A percentile compares a stretch with the other conserved stretches of the same genome.
phyloP scores from a whole-genome alignment of 202 grass and related monocot genomes.

The Panicum virgatum region DNA sequence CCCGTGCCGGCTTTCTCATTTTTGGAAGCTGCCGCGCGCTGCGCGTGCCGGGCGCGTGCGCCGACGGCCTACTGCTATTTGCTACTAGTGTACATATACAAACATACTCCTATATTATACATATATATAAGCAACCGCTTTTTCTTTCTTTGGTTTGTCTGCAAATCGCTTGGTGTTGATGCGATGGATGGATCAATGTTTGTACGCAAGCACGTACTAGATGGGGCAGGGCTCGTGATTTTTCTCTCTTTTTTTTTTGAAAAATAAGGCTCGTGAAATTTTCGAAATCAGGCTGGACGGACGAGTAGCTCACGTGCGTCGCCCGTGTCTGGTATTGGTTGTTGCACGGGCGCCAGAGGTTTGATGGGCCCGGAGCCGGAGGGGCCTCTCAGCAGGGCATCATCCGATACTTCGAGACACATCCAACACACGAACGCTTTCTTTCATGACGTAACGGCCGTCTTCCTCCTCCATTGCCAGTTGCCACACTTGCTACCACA shows the following conservation, averaged over 20 bases:
- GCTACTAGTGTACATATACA: conserved; percentile 37
- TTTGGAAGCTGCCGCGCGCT: conserved; percentile 45
- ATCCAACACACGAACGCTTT: neutral
- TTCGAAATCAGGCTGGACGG: conserved; percentile 21
- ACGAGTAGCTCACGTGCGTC: too few species aligned
- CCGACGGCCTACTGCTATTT: neutral
- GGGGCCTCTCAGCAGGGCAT: too few species aligned
- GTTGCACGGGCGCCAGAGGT: neutral
- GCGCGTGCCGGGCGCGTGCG: neutral
- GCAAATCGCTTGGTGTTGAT: too few species aligned
- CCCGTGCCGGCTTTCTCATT: conserved; percentile 49
- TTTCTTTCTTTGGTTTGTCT: neutral
- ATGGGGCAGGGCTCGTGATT: too few species aligned
- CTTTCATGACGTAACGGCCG: too few species aligned
- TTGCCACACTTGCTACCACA: neutral
- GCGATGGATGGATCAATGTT: neutral
- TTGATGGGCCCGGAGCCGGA: neutral
- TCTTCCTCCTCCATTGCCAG: neutral
- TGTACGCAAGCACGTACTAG: neutral
- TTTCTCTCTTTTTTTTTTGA: too few species aligned
- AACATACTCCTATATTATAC: neutral
- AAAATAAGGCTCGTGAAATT: neutral
- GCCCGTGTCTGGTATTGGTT: neutral
- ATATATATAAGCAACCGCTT: neutral
- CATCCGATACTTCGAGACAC: too few species aligned